Evolutionary conservation across 352 stramenopile genomes (phyloP).

Genomic region (Phytophthora cactorum): DNA sequence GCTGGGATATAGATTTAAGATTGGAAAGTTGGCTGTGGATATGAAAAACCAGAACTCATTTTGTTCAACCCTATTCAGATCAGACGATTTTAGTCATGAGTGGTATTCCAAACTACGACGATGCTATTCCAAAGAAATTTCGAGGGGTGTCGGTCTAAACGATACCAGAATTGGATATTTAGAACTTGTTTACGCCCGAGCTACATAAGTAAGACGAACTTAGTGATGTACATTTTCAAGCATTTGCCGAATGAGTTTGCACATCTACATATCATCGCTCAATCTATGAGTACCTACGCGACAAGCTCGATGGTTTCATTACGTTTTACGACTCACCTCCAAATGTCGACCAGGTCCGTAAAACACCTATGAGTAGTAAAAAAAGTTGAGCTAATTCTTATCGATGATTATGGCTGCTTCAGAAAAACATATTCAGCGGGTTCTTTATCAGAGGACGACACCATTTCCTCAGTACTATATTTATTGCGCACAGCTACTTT

Average conservation of each 20-base stretch:
- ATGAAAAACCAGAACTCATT: too few relatives aligned
- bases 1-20: too few relatives aligned
- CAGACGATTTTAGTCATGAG: too few relatives aligned
- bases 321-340: background rate
- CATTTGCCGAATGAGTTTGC: conserved; percentile 8
- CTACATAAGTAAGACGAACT: conserved; percentile 7
- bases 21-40: too few relatives aligned
- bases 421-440: background rate
- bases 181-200: background rate
- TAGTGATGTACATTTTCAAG: conserved; percentile 8
- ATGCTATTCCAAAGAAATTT: too few relatives aligned
- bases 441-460: background rate
- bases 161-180: too few relatives aligned
- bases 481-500: background rate
- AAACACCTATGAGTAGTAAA: background rate
- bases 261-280: conserved; percentile 7
- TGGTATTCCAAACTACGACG: too few relatives aligned
- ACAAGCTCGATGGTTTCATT: conserved; percentile 1
- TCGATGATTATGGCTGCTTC: background rate
- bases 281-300: conserved; percentile 1
- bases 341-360: background rate
- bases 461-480: background rate
- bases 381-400: background rate
- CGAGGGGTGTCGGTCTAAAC: too few relatives aligned
- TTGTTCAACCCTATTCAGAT: too few relatives aligned